A percentile compares a stretch with the other conserved stretches of the same genome.
These are phyloP conservation scores for Coemansia erecta DNA, from an alignment of 192 early-diverging fungal genomes.

Conservation along the genomic window DNA sequence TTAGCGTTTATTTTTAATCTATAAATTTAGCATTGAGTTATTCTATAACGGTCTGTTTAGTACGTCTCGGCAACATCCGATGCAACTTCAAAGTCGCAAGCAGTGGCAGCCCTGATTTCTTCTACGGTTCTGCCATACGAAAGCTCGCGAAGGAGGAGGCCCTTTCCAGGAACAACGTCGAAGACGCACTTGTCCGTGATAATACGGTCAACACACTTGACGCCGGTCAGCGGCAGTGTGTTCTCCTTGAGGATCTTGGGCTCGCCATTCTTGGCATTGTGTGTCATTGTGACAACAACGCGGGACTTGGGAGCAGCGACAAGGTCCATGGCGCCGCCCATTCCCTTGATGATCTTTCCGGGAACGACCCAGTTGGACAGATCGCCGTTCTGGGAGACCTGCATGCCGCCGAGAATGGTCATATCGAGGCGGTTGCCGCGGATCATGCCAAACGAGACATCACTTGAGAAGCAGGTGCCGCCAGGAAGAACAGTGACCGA, in stretches of 20 bases:
- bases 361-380: constrained; percentile 87
- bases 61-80: constrained; percentile 48
- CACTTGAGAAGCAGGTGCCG: constrained; percentile 67
- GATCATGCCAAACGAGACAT: constrained; percentile 79
- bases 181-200: constrained; percentile 73
- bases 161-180: constrained; percentile 59
- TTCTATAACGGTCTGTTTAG: too few relatives aligned
- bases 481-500: constrained; percentile 71
- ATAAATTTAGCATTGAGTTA: too few relatives aligned
- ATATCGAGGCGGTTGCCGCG: constrained; percentile 73
- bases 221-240: constrained; percentile 71
- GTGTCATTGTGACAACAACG: constrained; percentile 76
- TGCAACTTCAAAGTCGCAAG: constrained; percentile 59
- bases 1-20: too few relatives aligned
- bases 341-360: constrained; percentile 84
- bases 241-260: constrained; percentile 73
- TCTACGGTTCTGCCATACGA: constrained; percentile 60
- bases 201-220: constrained; percentile 63
- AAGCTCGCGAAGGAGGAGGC: constrained; percentile 64
- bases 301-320: constrained; percentile 65
- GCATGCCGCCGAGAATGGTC: constrained; percentile 74
- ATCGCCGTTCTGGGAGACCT: constrained; percentile 73
- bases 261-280: constrained; percentile 61
- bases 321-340: constrained; percentile 81
- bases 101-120: constrained; percentile 65